A percentile compares a stretch with the other conserved stretches of the same genome.
Evolutionary conservation across 2,329 filamentous ascomycete genomes (phyloP).

Genomic region (Dichotomopilus funicola): DNA sequence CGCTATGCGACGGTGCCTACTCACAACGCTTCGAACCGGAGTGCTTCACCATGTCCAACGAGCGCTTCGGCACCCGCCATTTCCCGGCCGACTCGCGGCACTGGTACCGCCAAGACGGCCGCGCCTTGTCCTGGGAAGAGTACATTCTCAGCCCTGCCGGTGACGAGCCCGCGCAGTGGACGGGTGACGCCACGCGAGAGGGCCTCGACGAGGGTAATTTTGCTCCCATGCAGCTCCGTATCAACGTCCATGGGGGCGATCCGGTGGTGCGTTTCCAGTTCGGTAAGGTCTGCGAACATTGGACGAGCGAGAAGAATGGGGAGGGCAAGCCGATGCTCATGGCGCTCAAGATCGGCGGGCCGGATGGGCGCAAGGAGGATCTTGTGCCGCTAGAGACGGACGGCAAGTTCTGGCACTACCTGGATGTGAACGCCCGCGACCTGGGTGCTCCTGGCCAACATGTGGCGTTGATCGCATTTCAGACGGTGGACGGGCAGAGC

Average conservation of each 20-base stretch:
- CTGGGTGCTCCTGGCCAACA: slow-evolving; percentile 65
- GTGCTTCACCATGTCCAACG: slow-evolving; percentile 58
- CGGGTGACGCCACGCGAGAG: slow-evolving; percentile 39
- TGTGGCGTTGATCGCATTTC: slow-evolving; percentile 57
- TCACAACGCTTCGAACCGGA: slow-evolving; percentile 60
- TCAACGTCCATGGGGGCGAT: slow-evolving; percentile 50
- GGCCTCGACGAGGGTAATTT: slow-evolving; percentile 54
- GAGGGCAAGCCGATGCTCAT: slow-evolving; percentile 63
- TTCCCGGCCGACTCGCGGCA: slow-evolving; percentile 63
- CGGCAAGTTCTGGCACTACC: slow-evolving; percentile 67
- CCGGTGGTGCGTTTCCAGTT: slow-evolving; percentile 71
- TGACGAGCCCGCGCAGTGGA: slow-evolving; percentile 44
- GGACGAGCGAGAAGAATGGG: slow-evolving; percentile 65
- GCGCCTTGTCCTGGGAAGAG: slow-evolving; percentile 67
- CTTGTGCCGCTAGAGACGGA: slow-evolving; percentile 69
- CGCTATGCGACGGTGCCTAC: slow-evolving; percentile 52
- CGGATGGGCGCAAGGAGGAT: slow-evolving; percentile 61
- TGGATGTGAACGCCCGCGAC: slow-evolving; percentile 61
- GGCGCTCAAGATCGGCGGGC: slow-evolving; percentile 59
- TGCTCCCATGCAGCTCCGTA: slow-evolving; percentile 51
- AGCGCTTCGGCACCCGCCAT: slow-evolving; percentile 74
- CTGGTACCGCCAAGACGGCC: slow-evolving; percentile 71
- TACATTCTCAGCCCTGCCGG: slow-evolving; percentile 61
- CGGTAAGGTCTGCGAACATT: slow-evolving; percentile 72
- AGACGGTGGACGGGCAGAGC: slow-evolving; percentile 38